Conservation (phyloP, 2,329 filamentous ascomycete genomes). For the Apiospora phragmitis region DNA sequence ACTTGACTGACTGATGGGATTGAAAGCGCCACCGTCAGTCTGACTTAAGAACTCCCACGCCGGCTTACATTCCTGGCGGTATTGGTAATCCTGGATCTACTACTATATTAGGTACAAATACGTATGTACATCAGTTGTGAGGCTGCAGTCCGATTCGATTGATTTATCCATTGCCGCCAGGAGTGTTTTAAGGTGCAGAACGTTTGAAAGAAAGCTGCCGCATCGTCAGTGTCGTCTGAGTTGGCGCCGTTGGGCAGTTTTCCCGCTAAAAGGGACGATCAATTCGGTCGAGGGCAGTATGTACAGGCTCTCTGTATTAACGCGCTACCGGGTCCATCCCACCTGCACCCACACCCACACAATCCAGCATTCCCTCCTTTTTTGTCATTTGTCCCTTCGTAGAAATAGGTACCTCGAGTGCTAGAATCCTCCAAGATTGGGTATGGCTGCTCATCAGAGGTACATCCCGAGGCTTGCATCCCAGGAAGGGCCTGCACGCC, state of each 20-base stretch:
- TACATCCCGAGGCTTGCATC: background rate
- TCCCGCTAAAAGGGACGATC: background rate
- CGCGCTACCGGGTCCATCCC: background rate
- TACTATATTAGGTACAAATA: background rate
- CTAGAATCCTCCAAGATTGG: background rate
- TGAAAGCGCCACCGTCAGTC: background rate
- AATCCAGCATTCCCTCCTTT: background rate
- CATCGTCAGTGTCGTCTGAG: slow-evolving; percentile 6
- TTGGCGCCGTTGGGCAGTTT: slow-evolving; percentile 7
- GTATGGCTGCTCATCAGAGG: background rate
- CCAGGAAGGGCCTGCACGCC: background rate
- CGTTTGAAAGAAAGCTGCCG: background rate
- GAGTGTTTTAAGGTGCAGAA: background rate
- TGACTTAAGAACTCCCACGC: no score
- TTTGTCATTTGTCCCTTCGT: background rate
- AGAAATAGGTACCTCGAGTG: background rate
- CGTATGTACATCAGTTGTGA: background rate
- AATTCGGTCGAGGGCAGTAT: background rate
- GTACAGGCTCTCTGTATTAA: background rate
- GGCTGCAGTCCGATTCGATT: no score
- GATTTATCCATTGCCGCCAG: background rate
- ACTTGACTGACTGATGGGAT: background rate
- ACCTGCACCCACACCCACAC: background rate
- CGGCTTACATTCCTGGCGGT: background rate
- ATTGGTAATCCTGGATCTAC: background rate